Evolutionary conservation across 345 rosid genomes (phyloP), one percentile per base, ranked within the genome.

Genomic region (Geranium rotundifolium): DNA sequence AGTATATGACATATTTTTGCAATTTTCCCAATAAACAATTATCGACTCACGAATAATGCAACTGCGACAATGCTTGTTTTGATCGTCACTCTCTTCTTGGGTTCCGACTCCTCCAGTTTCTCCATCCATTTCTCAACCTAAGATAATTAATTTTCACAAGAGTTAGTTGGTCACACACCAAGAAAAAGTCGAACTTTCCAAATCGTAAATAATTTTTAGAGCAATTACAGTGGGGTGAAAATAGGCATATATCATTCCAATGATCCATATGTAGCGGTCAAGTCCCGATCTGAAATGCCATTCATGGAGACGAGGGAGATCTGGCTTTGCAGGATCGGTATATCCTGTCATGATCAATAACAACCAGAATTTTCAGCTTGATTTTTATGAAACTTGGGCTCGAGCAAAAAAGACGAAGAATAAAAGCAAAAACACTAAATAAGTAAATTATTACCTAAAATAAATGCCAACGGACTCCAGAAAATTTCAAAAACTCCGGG

Each of bases 261-360:
- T 67, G 66, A 88, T 90, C 96, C 99, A 90, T 75, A 93, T 88
- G 70, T 90, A 93, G 77, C 96, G 97, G 67, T 93, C 96, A 62
- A 93, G 96, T 74, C 96, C 97, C 20, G 99, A 90, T 88, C 99
- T 86, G 78, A 93, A 93, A 67, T 90, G 95, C 96, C 99, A 93
- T 67, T 88, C 99, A 65, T 93, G 90, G 63, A 88, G 60, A 56
- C 83, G 79, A 63, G 88, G 75, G 31, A 93, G 95, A 77, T 86
- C 86, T 0, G 92, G 97, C 71, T 93, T 93, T 19, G 84, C 96
- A 58, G 96, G 99, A 77, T 93, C 97, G 60, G 76, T 76, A 75
- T 93, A 90, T 29, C 90, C 97, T 87, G 87, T 71, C 73, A 65
- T 7, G 37, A 55, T 61, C 13, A 59, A 66, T 23, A 16, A 58